A percentile compares a stretch with the other conserved stretches of the same genome.
Conservation (phyloP, 1,284 basidiomycete genomes). For the Bondarzewia mesenterica region DNA sequence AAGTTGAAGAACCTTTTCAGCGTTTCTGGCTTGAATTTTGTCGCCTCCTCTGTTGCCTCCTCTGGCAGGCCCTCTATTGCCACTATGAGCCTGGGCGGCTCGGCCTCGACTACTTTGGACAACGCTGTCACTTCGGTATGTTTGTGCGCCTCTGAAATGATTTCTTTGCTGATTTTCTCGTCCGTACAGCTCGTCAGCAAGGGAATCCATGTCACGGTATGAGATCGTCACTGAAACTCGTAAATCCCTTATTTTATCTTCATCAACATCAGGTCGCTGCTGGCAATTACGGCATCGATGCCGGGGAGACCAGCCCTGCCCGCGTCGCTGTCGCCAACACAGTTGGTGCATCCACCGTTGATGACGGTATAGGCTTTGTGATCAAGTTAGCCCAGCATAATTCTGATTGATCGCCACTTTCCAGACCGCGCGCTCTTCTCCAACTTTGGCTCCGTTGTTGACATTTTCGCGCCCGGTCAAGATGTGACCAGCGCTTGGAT, state of each 20-base stretch:
- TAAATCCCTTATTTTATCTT: background rate
- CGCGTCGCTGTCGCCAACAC: conserved; percentile 46
- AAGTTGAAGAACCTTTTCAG: conserved; percentile 21
- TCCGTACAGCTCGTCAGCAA: conserved; percentile 13
- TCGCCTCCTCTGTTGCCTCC: conserved; percentile 32
- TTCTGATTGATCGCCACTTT: too few relatives aligned
- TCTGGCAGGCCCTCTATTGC: conserved; percentile 55
- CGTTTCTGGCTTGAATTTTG: conserved; percentile 39
- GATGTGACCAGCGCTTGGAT: conserved; percentile 26
- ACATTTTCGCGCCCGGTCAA: conserved; percentile 29
- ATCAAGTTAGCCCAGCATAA: background rate
- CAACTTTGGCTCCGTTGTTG: conserved; percentile 26
- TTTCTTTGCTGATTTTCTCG: background rate
- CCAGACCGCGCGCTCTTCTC: conserved; percentile 26
- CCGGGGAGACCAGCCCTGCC: conserved; percentile 21
- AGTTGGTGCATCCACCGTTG: conserved; percentile 52
- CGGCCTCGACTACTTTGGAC: conserved; percentile 55
- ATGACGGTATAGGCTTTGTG: conserved; percentile 36
- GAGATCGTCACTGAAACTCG: background rate
- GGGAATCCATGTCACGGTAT: conserved; percentile 24
- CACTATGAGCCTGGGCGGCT: conserved; percentile 68
- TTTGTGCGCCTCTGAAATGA: background rate
- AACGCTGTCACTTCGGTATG: conserved; percentile 49
- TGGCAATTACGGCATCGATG: conserved; percentile 24
- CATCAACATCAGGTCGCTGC: conserved; percentile 16